Percentiles rank a stretch among this genome's conserved stretches.
Conservation (phyloP, 164 flowering plant species). For the Cinnamomum micranthum region DNA sequence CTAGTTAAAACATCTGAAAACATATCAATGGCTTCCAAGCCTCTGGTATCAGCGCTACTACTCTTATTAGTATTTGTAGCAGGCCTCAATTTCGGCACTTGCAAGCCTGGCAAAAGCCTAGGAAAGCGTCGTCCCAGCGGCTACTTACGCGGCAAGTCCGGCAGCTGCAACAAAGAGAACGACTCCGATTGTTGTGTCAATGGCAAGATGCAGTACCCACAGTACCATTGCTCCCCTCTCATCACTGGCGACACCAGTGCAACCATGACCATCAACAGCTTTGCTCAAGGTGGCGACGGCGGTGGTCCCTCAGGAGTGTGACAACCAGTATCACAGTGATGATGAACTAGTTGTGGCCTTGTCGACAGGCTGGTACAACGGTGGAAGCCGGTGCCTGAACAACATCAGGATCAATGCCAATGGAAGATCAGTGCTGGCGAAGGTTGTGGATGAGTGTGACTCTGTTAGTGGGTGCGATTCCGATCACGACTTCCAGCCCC, state of each 20-base stretch:
- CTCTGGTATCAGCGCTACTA: background rate
- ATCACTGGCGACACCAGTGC: slow-evolving; percentile 4
- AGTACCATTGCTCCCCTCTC: slow-evolving; percentile 9
- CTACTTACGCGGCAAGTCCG: slow-evolving; percentile 2
- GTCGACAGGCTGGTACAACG: slow-evolving; percentile 7
- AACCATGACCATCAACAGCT: slow-evolving; percentile 9
- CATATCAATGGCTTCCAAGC: background rate
- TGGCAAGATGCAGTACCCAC: slow-evolving; percentile 1
- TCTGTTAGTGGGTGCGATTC: slow-evolving; percentile 2
- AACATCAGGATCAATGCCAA: slow-evolving; percentile 11
- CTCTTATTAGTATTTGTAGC: background rate
- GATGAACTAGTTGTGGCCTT: slow-evolving; percentile 1
- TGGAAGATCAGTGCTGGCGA: slow-evolving; percentile 4
- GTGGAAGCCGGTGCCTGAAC: slow-evolving; percentile 10
- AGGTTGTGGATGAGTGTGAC: slow-evolving; percentile 12
- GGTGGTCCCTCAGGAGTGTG: slow-evolving; percentile 18
- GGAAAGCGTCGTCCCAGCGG: background rate
- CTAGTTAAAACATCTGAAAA: too few relatives aligned
- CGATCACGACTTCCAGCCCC: slow-evolving; percentile 6
- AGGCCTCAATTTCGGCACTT: background rate
- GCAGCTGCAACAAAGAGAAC: background rate
- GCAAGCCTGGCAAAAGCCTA: background rate
- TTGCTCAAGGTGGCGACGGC: slow-evolving; percentile 8
- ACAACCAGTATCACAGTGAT: slow-evolving; percentile 5
- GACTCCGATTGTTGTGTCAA: background rate